Conservation (phyloP, 352 stramenopile species). For the Pythium grandisporangium region DNA sequence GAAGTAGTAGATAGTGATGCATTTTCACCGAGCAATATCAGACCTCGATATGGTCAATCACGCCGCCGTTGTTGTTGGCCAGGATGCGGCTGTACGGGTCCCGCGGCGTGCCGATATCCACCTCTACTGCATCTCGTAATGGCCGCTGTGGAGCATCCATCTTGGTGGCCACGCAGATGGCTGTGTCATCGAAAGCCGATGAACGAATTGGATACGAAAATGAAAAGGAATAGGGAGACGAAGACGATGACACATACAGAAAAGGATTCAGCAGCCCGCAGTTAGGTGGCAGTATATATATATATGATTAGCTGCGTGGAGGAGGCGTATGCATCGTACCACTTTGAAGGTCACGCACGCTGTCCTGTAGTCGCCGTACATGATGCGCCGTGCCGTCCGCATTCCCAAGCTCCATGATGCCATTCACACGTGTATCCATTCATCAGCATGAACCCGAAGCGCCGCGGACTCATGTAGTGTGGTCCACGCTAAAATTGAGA, state of each 20-base stretch:
- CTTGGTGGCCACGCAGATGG: slow-evolving; percentile 12
- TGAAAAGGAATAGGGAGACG: no score
- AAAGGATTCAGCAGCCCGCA: no score
- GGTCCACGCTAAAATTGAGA: no score
- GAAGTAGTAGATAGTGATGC: no score
- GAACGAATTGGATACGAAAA: not conserved
- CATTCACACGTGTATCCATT: no score
- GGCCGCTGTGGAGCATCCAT: slow-evolving; percentile 7
- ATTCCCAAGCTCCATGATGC: not conserved
- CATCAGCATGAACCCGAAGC: no score
- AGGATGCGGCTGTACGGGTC: slow-evolving; percentile 27
- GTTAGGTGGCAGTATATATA: no score
- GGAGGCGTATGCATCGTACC: no score
- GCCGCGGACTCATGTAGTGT: no score
- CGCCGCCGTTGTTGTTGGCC: slow-evolving; percentile 38
- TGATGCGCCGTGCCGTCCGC: slow-evolving; percentile 15
- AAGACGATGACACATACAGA: no score
- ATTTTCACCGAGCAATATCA: no score
- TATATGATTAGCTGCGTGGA: no score
- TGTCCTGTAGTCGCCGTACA: slow-evolving; percentile 21
- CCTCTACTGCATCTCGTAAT: slow-evolving; percentile 1
- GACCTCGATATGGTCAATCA: slow-evolving; percentile 32
- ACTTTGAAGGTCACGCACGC: slow-evolving; percentile 28
- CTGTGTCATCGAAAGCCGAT: slow-evolving; percentile 3
- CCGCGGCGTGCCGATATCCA: slow-evolving; percentile 5